Base-by-base conservation (phyloP, 345 rosid genomes). In the Acer yangbiense region DNA sequence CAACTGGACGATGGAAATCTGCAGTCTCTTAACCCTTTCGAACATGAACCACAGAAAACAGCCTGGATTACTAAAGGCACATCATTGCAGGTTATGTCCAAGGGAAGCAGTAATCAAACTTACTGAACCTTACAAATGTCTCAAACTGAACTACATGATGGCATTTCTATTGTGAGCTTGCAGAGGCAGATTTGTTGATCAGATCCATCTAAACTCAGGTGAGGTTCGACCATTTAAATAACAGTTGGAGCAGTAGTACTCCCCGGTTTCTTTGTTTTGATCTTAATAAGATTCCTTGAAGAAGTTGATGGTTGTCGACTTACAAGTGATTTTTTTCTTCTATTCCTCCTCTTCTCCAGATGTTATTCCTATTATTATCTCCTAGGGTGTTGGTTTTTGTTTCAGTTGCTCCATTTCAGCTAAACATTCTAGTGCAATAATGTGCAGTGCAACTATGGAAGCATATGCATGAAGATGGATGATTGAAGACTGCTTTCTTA, bases 1-100 rank as follows among this genome's bases (percentile, higher is more conserved):
- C 90, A 82, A 76, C 84, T 88, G 71, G 89, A 84, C 69, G 90
- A 89, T 81, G 82, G 87, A 73, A 80, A 74, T 44, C 74, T 85
- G 27, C 83, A 79, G 87, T 87, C 98, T 74, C 86, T 93, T 43
- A 85, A 79, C 68, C 90, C 94, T 35, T 86, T 86, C 12, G 90
- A 86, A 74, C 83, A 84, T 86, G 90, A 88, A 72, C 97, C 97
- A 12, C 94, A 91, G 85, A 81, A 57, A 77, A 93, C 97, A 65
- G 97, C 94, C 73, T 90, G 97, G 97, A 84, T 93, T 43, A 60
- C 78, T 75, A 86, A 86, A 81, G 96, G 91, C 78, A 89, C 93
- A 16, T 32, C 88, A 41, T 80, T 92, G 87, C 88, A 85, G 85
- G 85, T 93, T 21, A 73, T 86, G 70, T 89, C 92, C 65, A 89